Evolutionary conservation across 2,329 filamentous ascomycete species (phyloP).

Genomic region (Aureobasidium zeae): DNA sequence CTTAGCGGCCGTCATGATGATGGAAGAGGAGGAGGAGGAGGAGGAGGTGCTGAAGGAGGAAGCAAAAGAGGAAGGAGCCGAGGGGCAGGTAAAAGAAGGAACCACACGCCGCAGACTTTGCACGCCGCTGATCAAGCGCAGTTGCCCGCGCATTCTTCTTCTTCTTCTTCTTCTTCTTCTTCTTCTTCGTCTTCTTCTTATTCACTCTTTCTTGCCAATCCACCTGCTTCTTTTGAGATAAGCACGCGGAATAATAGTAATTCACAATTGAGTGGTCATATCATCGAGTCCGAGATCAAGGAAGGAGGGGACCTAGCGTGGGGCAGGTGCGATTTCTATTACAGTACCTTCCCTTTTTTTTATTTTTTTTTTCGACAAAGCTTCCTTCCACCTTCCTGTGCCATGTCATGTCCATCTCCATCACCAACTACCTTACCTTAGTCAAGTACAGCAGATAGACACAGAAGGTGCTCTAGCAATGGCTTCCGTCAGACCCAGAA

Average conservation of each 20-base stretch:
- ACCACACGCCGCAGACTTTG: slow-evolving; percentile 13
- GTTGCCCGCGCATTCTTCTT: slow-evolving; percentile 13
- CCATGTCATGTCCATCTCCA: no score
- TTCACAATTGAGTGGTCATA: no score
- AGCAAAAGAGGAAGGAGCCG: background rate
- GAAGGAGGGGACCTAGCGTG: slow-evolving; percentile 3
- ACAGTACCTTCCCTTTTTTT: no score
- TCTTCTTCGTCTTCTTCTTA: no score
- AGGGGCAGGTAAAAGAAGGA: background rate
- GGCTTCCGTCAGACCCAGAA: no score
- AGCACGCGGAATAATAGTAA: background rate
- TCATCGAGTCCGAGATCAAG: background rate
- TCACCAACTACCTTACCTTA: no score
- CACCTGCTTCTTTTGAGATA: slow-evolving; percentile 6
- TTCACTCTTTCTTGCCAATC: no score
- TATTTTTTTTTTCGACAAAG: slow-evolving; percentile 9
- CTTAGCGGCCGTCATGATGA: slow-evolving; percentile 82
- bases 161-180: no score
- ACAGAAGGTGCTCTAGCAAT: no score
- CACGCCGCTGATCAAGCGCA: slow-evolving; percentile 16
- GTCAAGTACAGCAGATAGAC: no score
- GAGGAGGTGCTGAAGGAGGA: slow-evolving; percentile 44
- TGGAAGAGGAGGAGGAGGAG: no score
- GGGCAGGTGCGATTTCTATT: slow-evolving; percentile 13
- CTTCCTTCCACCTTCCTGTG: no score